Base-by-base conservation (phyloP, 2,329 filamentous ascomycete species). In the Clonostachys rosea region DNA sequence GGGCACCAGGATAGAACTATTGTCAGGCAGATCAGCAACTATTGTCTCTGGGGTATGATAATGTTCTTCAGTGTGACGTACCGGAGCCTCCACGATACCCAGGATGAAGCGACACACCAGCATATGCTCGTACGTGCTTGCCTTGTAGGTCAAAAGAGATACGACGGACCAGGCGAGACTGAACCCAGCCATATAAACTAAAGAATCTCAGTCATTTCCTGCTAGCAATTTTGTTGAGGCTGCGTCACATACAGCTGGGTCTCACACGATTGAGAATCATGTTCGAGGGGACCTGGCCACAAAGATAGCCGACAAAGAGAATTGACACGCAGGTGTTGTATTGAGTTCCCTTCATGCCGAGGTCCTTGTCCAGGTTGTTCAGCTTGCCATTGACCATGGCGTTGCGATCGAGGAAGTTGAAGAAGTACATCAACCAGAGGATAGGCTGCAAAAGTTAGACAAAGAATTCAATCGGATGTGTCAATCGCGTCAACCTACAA, bases 341-440 rank as follows among this genome's bases (percentile, higher is more conserved):
- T 47, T 65, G 56, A n/a, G 45, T 47, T 12, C 24, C 33, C 14
- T 18, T 45, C 2, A 57, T 55, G 17, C 59, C 58, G 0, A 62
- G 52, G 30, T 63, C 59, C 9, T 56, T 49, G 34, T 63, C 60
- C 0, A 63, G 56, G 42, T 56, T 54, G 20, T 66, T 66, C 13
- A 66, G 76, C 62, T 78, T 80, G n/a, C 79, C 77, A 58, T 81
- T 80, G 37, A 63, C 64, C 44, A 67, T 61, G 56, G 24, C 24
- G 41, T 16, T 17, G 9, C 16, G 41, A 42, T 17, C 41, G 20
- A 42, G 41, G 20, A 17, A 42, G 41, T 42, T 42, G n/a, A 42
- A 20, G 16, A 16, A 42, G 5, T 42, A 42, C 64, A 70, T 66
- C 20, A 59, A 48, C 40, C 46, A 47, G 33, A 43, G 41, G 47